Base-by-base conservation (phyloP, 306 rosid genomes). In the Trifolium dubium region DNA sequence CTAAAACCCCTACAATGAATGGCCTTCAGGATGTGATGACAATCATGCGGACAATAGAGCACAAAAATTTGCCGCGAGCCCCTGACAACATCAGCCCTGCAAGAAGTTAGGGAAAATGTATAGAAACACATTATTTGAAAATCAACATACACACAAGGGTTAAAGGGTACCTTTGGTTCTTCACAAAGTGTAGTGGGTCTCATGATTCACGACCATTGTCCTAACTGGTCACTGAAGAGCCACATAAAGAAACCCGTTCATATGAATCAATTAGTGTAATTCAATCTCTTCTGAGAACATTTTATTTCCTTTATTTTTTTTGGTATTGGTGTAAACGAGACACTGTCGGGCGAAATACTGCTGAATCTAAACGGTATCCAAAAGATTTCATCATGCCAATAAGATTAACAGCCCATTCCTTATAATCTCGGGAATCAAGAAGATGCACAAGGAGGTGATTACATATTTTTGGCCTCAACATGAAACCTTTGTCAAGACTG, bases 401-500 rank as follows among this genome's bases (percentile, higher is more conserved):
- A 47, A 90, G 86, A 81, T 80, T 85, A 69, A 77, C 50, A 66
- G 85, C 92, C 66, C 53, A 64, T 28, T 74, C 72, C 79, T 64
- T 85, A 41, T 69, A 69, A 81, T 88, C 76, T 56, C 32, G 54
- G 69, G 86, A 79, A 67, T 18, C 23, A 74, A 83, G 81, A 47
- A 88, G 81, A 80, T 34, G n/a, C 50, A 7, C 32, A 8, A 90
- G 82, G 69, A 93, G 86, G 37, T 3, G 66, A 63, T 80, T 67
- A 69, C 90, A 81, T 72, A 78, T 30, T 44, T 8, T 74, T 47
- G 86, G 75, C 60, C 35, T 23, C 83, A 92, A 80, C 67, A 9
- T 6, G 67, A 84, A 78, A 60, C 92, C 89, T 74, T 71, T 81
- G 77, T 86, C 97, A 66, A 89, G 55, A 14, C 89, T 39, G 71